A percentile compares a stretch with the other conserved stretches of the same genome.
phyloP scores from a whole-genome alignment of 1,284 basidiomycete species.

The Trichosporon ovoides region DNA sequence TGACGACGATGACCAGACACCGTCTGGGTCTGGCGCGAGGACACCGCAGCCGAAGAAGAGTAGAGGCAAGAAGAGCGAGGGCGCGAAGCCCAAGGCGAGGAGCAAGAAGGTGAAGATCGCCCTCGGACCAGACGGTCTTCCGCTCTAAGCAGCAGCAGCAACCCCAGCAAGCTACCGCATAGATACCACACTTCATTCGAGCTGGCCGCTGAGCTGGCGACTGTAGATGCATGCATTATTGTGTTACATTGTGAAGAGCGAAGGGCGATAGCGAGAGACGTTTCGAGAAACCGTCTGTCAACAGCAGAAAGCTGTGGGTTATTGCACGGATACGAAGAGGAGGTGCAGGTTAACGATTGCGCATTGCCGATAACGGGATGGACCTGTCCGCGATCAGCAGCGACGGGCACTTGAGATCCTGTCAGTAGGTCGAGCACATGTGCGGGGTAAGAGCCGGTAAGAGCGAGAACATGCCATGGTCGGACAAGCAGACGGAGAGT shows the following conservation, averaged over 20 bases:
- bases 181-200: not conserved
- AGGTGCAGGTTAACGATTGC: no score
- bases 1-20: slow-evolving; percentile 10
- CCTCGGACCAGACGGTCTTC: slow-evolving; percentile 42
- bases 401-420: no score
- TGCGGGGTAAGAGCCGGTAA: no score
- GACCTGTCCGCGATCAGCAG: no score
- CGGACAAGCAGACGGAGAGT: no score
- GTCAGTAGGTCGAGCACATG: no score
- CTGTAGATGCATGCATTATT: slow-evolving; percentile 1
- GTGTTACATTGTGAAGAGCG: not conserved
- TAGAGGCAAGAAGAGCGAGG: slow-evolving; percentile 17
- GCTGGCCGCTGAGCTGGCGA: not conserved
- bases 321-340: no score
- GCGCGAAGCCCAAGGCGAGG: slow-evolving; percentile 23
- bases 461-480: no score
- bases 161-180: not conserved
- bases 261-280: not conserved
- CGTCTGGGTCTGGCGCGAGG: slow-evolving; percentile 22
- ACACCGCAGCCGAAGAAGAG: slow-evolving; percentile 23
- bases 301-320: no score
- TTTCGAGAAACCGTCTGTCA: no score
- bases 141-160: slow-evolving; percentile 31
- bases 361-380: no score
- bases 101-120: slow-evolving; percentile 46